Evolutionary conservation across 108 stramenopile genomes (phyloP).

Genomic region (Pseudonitzschia pungens): DNA sequence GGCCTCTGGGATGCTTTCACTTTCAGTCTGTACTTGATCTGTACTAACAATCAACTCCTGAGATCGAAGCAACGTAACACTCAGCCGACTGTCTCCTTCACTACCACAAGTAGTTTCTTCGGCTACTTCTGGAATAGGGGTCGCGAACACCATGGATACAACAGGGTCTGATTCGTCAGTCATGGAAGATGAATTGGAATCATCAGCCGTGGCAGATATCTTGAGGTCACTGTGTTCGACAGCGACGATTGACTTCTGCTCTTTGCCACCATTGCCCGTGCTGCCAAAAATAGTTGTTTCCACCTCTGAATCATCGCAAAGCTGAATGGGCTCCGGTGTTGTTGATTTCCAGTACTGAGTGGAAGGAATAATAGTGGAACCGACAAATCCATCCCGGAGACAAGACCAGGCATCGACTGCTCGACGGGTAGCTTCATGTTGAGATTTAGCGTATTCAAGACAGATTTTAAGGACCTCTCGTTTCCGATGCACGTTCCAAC

Average conservation of each 20-base stretch:
- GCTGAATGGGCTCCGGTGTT: slow-evolving; percentile 12
- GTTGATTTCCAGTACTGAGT: slow-evolving; percentile 19
- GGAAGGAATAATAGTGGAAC: slow-evolving; percentile 48
- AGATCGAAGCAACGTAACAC: neutral
- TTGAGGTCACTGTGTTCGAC: slow-evolving; percentile 41
- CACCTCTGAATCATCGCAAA: slow-evolving; percentile 33
- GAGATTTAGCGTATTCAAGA: slow-evolving; percentile 59
- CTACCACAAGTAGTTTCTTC: neutral
- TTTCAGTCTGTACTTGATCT: neutral
- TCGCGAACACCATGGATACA: slow-evolving; percentile 37
- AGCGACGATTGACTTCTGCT: slow-evolving; percentile 28
- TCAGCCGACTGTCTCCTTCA: neutral
- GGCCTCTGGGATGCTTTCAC: neutral
- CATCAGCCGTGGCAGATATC: neutral
- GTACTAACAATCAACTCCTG: neutral
- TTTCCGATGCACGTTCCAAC: slow-evolving; percentile 86
- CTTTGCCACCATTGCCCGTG: neutral
- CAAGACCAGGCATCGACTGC: slow-evolving; percentile 77
- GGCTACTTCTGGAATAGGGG: slow-evolving; percentile 43
- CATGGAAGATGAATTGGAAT: neutral
- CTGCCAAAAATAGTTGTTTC: slow-evolving; percentile 31
- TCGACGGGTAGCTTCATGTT: slow-evolving; percentile 69
- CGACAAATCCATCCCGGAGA: slow-evolving; percentile 74
- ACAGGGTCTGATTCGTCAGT: slow-evolving; percentile 21
- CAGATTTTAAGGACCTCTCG: slow-evolving; percentile 64